Conservation (phyloP, 148 eudicot species). For the Fagopyrum tataricum region DNA sequence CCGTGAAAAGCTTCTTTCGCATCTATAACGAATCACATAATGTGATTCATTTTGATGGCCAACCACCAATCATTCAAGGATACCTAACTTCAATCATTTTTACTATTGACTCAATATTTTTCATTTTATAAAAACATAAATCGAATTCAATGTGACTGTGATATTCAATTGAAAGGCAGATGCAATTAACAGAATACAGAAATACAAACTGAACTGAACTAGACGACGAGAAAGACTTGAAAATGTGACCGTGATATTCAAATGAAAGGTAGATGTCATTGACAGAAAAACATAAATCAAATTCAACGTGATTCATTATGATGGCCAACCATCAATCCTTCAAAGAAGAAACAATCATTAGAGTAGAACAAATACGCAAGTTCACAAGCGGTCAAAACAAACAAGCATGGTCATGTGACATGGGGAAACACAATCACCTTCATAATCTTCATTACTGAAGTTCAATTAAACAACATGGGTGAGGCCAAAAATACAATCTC, state of each 20-base stretch:
- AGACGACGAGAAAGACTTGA: too few relatives aligned
- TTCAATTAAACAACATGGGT: background rate
- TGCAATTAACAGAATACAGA: background rate
- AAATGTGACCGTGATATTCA: background rate
- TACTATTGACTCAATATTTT: too few relatives aligned
- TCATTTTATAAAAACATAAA: too few relatives aligned
- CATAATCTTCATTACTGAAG: background rate
- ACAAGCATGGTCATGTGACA: background rate
- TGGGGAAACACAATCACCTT: background rate
- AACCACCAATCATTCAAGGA: constrained; percentile 8
- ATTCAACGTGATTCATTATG: too few relatives aligned
- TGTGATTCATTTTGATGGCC: background rate
- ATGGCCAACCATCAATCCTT: too few relatives aligned
- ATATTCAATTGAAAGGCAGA: background rate
- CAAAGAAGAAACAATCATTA: too few relatives aligned
- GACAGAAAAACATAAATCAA: too few relatives aligned
- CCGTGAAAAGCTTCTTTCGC: background rate
- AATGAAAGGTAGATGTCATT: background rate
- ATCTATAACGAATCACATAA: background rate
- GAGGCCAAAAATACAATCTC: background rate
- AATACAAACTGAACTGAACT: too few relatives aligned
- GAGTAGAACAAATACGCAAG: background rate
- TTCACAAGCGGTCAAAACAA: background rate
- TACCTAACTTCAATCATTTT: constrained; percentile 1
- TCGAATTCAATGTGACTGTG: background rate